Base-by-base conservation (phyloP, 2,329 filamentous ascomycete species). In the Fusarium concolor region DNA sequence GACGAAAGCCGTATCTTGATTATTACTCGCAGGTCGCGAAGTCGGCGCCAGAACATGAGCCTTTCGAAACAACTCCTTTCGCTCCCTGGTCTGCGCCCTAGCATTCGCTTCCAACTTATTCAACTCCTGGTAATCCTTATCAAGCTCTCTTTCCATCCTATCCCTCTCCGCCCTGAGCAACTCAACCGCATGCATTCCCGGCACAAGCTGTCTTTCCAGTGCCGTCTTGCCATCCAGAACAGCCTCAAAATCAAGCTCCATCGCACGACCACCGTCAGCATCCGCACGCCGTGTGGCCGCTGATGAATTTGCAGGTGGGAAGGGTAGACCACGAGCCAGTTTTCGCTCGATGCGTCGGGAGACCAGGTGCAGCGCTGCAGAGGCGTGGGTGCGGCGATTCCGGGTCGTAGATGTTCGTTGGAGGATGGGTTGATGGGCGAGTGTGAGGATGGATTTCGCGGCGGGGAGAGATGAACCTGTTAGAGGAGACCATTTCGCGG, bases 211-310 rank as follows among this genome's bases (percentile, higher is more conserved):
- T 61, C 79, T 80, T 74, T 91, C 86, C 26, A 90, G 76, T 10
- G 77, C 77, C 57, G 82, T 79, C 64, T 87, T 87, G n/a, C 84
- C 85, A 70, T 89, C 86, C 10, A 90, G 79, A 15, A 89, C 85
- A 70, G 83, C 86, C 74, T 92, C 90, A 66, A 89, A 89, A 71
- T 91, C 85, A 45, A 93, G 86, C 73, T 90, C 88, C 28, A 83
- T 80, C 43, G 85, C 86, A 49, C 87, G 83, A 17, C 83, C 80
- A 10, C 79, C 82, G 22, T 80, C 76, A 24, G 72, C 76, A 18
- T 73, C 74, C 29, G 70, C 61, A 4, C 61, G 42, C 20, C 53
- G 26, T 57, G 65, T 46, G 59, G 56, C 18, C 75, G 63, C 7
- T 57, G 71, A 64, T 47, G 75, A 70, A 1, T 78, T 75, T 4